These are phyloP conservation scores for Silybum marianum DNA, from an alignment of 129 eudicot species.

Conservation along the genomic window DNA sequence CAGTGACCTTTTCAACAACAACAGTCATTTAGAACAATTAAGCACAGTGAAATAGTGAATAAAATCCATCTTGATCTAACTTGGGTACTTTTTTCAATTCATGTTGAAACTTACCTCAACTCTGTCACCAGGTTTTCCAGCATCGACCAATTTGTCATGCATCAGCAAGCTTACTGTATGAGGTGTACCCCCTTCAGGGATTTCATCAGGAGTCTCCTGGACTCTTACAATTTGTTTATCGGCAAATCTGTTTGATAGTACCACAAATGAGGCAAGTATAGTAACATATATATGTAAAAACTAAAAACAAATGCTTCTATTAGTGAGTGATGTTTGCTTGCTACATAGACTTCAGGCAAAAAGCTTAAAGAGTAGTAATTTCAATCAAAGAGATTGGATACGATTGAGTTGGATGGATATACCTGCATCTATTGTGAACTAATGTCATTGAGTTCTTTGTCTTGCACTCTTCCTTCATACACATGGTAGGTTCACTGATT, in stretches of 20 bases:
- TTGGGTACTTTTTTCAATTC: not conserved
- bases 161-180: slow-evolving; percentile 95
- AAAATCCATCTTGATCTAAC: not conserved
- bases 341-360: not conserved
- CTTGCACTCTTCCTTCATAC: slow-evolving; percentile 83
- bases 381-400: not conserved
- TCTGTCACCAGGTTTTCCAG: slow-evolving; percentile 97
- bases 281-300: not conserved
- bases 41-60: slow-evolving; percentile 10
- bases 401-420: not conserved
- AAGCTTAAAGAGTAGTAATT: not conserved
- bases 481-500: slow-evolving; percentile 76
- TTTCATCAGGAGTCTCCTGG: slow-evolving; percentile 97
- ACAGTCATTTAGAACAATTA: slow-evolving; percentile 4
- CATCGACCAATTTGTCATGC: slow-evolving; percentile 97
- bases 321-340: not conserved
- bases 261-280: not conserved
- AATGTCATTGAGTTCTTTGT: slow-evolving; percentile 90
- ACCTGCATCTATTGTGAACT: slow-evolving; percentile 98
- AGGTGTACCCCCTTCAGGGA: slow-evolving; percentile 99
- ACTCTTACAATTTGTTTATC: slow-evolving; percentile 96
- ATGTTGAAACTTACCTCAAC: slow-evolving; percentile 68
- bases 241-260: slow-evolving; percentile 59
- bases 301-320: not conserved
- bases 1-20: slow-evolving; percentile 69